These are phyloP conservation scores for Elaeis oleifera DNA, from an alignment of 202 grass and related monocot genomes.

Conservation along the genomic window DNA sequence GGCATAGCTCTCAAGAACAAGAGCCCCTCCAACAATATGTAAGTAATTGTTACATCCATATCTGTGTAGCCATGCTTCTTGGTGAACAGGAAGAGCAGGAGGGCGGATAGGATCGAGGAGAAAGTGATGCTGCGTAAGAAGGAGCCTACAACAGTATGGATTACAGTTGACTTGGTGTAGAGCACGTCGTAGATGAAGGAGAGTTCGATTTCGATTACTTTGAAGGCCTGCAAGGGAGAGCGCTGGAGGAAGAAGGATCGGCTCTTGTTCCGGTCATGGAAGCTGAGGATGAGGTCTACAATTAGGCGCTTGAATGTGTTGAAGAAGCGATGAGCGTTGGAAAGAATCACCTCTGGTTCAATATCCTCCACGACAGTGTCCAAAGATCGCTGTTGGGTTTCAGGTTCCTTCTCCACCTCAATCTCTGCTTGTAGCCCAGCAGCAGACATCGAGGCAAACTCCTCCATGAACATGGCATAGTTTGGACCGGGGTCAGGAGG, in stretches of 20 bases:
- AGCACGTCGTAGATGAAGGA: conserved; percentile 24
- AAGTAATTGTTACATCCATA: conserved; percentile 36
- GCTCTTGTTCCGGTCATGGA: conserved; percentile 5
- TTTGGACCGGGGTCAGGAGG: conserved; percentile 44
- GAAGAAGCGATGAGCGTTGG: neutral
- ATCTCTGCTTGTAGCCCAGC: conserved; percentile 27
- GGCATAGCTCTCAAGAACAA: conserved; percentile 32
- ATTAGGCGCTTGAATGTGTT: neutral
- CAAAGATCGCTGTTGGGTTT: neutral
- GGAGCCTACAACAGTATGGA: neutral
- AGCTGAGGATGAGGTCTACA: conserved; percentile 5
- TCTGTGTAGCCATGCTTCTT: conserved; percentile 8
- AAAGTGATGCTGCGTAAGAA: neutral
- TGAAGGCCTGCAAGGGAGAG: neutral
- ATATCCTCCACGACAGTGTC: too few species aligned
- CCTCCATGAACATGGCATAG: conserved; percentile 50
- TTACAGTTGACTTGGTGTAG: neutral
- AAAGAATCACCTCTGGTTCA: neutral
- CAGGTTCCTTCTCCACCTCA: conserved; percentile 41
- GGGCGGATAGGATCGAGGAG: conserved; percentile 6
- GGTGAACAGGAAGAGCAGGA: conserved; percentile 30
- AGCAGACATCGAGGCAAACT: conserved; percentile 23
- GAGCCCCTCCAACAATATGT: conserved; percentile 37
- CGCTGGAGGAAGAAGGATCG: neutral
- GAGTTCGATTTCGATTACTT: conserved; percentile 8